Conservation (phyloP, 2,329 filamentous ascomycete species). For the Cladophialophora bantiana region DNA sequence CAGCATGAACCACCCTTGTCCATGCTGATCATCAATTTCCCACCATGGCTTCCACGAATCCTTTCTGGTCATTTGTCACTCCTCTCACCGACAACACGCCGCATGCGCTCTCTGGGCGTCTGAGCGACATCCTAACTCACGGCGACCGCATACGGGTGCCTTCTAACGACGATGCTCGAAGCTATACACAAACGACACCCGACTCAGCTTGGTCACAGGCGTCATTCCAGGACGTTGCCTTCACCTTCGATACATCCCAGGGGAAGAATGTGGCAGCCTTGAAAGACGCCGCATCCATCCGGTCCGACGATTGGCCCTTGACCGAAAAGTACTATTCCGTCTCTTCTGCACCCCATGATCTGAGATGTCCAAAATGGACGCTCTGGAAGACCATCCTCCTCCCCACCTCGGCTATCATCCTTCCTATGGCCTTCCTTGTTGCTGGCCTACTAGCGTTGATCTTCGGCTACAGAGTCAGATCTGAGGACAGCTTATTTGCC, state of each 20-base stretch:
- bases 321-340: constrained; percentile 31
- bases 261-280: constrained; percentile 17
- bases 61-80: constrained; percentile 21
- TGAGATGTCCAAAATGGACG: constrained; percentile 19
- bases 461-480: constrained; percentile 36
- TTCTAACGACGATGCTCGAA: constrained; percentile 17
- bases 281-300: constrained; percentile 12
- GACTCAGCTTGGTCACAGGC: constrained; percentile 28
- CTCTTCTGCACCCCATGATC: constrained; percentile 13
- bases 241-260: constrained; percentile 21
- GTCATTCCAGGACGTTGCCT: constrained; percentile 10
- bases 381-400: constrained; percentile 34
- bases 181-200: constrained; percentile 20
- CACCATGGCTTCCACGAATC: constrained; percentile 21
- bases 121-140: constrained; percentile 12
- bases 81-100: constrained; percentile 6
- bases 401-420: constrained; percentile 32
- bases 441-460: constrained; percentile 35
- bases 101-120: constrained; percentile 8
- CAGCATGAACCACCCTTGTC: neutral
- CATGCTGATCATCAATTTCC: neutral
- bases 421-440: constrained; percentile 37
- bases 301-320: constrained; percentile 24
- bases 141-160: constrained; percentile 11
- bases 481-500: constrained; percentile 27